Evolutionary conservation across 208 protist genomes (phyloP).

Genomic region (Giardia duodenalis): DNA sequence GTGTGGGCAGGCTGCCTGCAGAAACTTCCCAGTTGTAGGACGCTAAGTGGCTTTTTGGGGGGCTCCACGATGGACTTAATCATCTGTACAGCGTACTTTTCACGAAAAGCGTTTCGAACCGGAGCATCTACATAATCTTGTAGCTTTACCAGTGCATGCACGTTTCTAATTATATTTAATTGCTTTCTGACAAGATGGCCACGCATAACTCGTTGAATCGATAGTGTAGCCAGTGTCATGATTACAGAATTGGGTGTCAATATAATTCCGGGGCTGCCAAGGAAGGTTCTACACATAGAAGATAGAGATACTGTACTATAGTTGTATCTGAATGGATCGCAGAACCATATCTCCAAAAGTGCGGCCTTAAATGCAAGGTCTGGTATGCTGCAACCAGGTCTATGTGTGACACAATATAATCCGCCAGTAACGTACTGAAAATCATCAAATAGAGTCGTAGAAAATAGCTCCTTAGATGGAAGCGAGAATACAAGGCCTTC

Average conservation of each 20-base stretch:
- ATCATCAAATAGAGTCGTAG: not conserved
- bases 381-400: not conserved
- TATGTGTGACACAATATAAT: not conserved
- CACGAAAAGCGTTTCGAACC: not conserved
- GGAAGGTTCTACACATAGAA: not conserved
- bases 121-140: not conserved
- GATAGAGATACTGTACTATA: not conserved
- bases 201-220: not conserved
- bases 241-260: not conserved
- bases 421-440: not conserved
- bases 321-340: not conserved
- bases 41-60: not conserved
- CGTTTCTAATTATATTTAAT: not conserved
- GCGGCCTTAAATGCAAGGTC: not conserved
- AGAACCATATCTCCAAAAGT: not conserved
- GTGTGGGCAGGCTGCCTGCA: not conserved
- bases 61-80: not conserved
- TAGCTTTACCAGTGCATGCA: not conserved
- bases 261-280: not conserved
- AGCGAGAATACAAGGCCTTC: not conserved
- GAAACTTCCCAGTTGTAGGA: not conserved
- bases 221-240: not conserved
- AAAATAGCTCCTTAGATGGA: not conserved
- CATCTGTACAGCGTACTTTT: not conserved
- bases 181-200: not conserved